Evolutionary conservation across 108 stramenopile genomes (phyloP), one percentile per base, ranked within the genome.

Genomic region (Skeletonema costatum): DNA sequence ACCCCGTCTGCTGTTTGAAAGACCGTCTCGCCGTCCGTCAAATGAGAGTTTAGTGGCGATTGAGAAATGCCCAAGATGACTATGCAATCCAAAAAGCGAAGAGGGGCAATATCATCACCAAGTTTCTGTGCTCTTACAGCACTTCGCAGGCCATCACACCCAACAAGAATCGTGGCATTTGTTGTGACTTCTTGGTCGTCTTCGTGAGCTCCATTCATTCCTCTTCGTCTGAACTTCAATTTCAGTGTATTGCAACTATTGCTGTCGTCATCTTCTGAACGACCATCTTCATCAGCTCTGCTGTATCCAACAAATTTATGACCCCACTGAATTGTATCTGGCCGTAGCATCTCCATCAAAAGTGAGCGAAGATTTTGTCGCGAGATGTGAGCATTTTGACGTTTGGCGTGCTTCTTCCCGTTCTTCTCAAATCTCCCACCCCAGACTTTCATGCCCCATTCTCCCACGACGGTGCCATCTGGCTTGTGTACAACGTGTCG

Each of bases 91-190:
- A 97, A 76, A 74, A 92, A 97, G 2, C 90, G 83, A 16, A 92
- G 73, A 9, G 92, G 91, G 14, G 84, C 38, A 48, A 64, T 46
- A 4, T 68, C 73, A 16, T 83, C 84, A 21, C 84, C 90, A 31
- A 91, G 56, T 46, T 88, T 75, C 17, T 66, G 67, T 17, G 70
- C 7, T 60, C 93, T 80, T 10, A 94, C 91, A 17, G 71, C 73
- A 66, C 87, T 88, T 64, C 94, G 87, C 62, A 98, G 94, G 32
- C 97, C 97, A 85, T 98, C 97, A 32, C 90, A 92, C 13, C 96
- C 97, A 33, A 98, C 96, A 12, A 98, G 74, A 63, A 96, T 62
- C 59, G 90, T 88, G 19, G 63, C 39, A 51, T 56, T 56, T 25
- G 48, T 59, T 21, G 87, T 66, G n/a, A 66, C 62, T 10, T 73